These are phyloP conservation scores for Collybiopsis luxurians DNA, from an alignment of 768 basidiomycete genomes.

Conservation along the genomic window DNA sequence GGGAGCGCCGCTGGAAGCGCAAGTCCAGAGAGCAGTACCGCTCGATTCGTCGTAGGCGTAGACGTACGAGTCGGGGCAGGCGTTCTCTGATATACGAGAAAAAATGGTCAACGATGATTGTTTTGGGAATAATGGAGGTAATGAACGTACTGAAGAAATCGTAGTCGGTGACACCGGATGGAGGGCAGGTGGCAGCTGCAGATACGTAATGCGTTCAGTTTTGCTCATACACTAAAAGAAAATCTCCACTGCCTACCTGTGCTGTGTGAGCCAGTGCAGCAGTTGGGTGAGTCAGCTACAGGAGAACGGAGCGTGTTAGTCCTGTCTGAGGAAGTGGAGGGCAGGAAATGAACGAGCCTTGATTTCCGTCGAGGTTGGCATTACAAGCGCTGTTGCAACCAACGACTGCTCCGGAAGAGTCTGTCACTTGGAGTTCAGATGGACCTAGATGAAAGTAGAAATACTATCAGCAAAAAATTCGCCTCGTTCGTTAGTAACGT, in stretches of 20 bases:
- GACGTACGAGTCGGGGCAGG: conserved; percentile 36
- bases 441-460: conserved; percentile 13
- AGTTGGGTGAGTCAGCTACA: conserved; percentile 18
- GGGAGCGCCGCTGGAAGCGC: conserved; percentile 22
- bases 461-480: neutral
- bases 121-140: neutral
- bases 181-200: conserved; percentile 40
- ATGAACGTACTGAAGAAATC: neutral
- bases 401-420: conserved; percentile 30
- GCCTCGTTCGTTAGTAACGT: too few relatives aligned
- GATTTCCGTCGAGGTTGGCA: conserved; percentile 34
- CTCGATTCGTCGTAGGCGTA: conserved; percentile 45
- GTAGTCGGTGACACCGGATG: conserved; percentile 18
- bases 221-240: too few relatives aligned
- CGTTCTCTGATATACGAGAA: conserved; percentile 22
- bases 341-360: conserved; percentile 38
- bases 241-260: conserved; percentile 15
- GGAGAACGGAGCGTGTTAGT: neutral
- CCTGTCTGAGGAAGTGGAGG: conserved; percentile 27
- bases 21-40: conserved; percentile 46
- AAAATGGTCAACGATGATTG: neutral
- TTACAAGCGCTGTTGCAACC: conserved; percentile 44
- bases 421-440: conserved; percentile 14
- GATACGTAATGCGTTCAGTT: too few relatives aligned
- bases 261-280: conserved; percentile 20